Conservation (phyloP, 441 rosid genomes). For the Populus hybrid region DNA sequence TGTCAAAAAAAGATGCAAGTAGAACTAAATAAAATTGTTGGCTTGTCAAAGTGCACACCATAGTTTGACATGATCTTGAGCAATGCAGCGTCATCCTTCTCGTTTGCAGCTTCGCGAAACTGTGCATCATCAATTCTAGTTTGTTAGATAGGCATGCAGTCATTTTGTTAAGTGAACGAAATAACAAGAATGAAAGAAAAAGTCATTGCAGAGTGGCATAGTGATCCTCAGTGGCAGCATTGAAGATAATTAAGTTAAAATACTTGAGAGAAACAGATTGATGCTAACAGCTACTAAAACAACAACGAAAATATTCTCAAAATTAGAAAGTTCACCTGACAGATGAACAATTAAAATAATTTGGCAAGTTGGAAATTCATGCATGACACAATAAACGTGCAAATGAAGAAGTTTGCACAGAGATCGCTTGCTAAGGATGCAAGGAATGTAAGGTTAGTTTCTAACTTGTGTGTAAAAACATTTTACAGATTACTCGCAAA, state of each 20-base stretch:
- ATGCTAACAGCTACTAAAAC: background rate
- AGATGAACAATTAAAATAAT: background rate
- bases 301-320: too few species aligned
- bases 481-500: background rate
- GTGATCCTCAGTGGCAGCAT: too few species aligned
- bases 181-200: background rate
- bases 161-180: background rate
- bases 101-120: constrained; percentile 77
- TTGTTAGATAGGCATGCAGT: background rate
- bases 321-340: background rate
- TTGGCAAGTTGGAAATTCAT: background rate
- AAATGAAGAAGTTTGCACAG: background rate
- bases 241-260: too few species aligned
- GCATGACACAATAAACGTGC: background rate
- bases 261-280: too few species aligned
- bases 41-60: constrained; percentile 41
- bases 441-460: background rate
- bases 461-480: background rate
- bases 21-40: background rate
- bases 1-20: background rate
- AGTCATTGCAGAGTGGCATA: too few species aligned
- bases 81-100: constrained; percentile 59
- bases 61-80: constrained; percentile 81
- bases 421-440: background rate
- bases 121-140: constrained; percentile 27